Evolutionary conservation across 140 eudicot species (phyloP).

Genomic region (Stevia rebaudiana): DNA sequence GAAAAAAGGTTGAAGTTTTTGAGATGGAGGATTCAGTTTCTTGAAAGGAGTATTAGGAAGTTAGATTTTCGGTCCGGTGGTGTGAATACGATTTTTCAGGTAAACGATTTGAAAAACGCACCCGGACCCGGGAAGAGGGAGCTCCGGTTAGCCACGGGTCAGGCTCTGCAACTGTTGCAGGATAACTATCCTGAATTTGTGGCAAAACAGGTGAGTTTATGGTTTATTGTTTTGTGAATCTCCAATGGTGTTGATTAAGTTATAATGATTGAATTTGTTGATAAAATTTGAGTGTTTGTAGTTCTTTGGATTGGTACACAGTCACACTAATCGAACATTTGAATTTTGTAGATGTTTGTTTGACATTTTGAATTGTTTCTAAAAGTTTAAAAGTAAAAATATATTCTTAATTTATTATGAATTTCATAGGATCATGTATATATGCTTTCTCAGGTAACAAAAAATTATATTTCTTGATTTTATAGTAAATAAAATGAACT

Average conservation of each 20-base stretch:
- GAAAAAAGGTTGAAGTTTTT: conserved; percentile 55
- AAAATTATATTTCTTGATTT: not conserved
- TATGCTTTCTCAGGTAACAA: not conserved
- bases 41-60: conserved; percentile 68
- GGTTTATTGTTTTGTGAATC: not conserved
- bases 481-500: not conserved
- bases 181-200: conserved; percentile 88
- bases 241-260: not conserved
- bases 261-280: not conserved
- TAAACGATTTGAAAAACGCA: conserved; percentile 65
- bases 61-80: conserved; percentile 62
- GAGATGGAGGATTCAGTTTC: conserved; percentile 81
- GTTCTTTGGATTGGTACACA: not conserved
- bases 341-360: conserved; percentile 16
- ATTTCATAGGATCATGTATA: not conserved
- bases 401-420: not conserved
- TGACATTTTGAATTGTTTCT: too few relatives aligned
- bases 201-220: conserved; percentile 59
- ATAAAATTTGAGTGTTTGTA: not conserved
- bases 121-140: conserved; percentile 70
- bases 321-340: not conserved
- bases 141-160: conserved; percentile 50
- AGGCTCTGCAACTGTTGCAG: conserved; percentile 65
- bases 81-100: conserved; percentile 54
- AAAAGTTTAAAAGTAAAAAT: not conserved